phyloP scores from a whole-genome alignment of 2,329 filamentous ascomycete species.

The Alternaria consortialis region DNA sequence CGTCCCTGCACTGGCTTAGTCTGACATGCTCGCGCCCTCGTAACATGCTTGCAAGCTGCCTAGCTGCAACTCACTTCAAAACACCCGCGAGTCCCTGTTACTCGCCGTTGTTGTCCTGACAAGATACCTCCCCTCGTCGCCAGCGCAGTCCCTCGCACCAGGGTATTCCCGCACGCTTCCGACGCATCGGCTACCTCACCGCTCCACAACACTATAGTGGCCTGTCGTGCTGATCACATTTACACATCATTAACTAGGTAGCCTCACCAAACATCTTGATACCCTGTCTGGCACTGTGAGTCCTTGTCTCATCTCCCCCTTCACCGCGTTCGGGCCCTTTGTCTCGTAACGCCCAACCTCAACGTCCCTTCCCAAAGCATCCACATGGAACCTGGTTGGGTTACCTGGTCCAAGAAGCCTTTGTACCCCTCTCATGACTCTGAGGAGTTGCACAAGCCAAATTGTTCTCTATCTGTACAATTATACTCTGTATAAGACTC shows the following conservation, averaged over 20 bases:
- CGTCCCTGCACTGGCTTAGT: constrained; percentile 29
- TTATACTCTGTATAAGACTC: constrained; percentile 32
- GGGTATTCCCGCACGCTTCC: constrained; percentile 46
- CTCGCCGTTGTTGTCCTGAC: constrained; percentile 34
- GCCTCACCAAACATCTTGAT: constrained; percentile 34
- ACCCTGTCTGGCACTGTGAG: constrained; percentile 37
- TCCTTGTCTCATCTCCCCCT: constrained; percentile 49
- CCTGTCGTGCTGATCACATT: constrained; percentile 38
- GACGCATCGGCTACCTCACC: constrained; percentile 38
- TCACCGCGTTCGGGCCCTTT: constrained; percentile 39
- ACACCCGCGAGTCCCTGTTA: constrained; percentile 40
- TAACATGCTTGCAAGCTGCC: constrained; percentile 31
- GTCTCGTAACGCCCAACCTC: constrained; percentile 37
- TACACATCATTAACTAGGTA: constrained; percentile 27
- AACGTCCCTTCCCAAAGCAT: constrained; percentile 45
- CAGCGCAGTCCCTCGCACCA: constrained; percentile 41
- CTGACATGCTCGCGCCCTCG: constrained; percentile 17
- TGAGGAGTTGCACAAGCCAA: constrained; percentile 40
- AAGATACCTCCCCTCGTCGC: constrained; percentile 29
- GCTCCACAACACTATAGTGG: constrained; percentile 36
- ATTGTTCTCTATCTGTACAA: constrained; percentile 25
- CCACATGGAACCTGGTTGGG: constrained; percentile 41
- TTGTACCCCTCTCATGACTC: constrained; percentile 47
- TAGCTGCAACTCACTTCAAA: constrained; percentile 33
- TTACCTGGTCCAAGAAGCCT: constrained; percentile 43